Evolutionary conservation across 331 rosid genomes (phyloP).

Genomic region (Malus hybrid): DNA sequence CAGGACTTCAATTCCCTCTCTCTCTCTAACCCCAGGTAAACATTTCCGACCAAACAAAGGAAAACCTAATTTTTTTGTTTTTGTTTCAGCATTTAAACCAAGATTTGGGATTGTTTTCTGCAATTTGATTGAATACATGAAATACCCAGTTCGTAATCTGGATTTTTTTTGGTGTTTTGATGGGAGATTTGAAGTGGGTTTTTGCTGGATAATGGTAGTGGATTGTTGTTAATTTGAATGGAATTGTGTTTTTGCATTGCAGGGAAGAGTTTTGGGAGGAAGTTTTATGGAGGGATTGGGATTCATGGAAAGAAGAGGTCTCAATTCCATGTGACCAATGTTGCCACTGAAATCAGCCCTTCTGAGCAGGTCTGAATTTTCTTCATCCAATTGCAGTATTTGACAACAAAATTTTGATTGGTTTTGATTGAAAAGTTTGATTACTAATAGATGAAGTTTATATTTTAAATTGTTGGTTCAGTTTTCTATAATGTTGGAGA

Average conservation of each 20-base stretch:
- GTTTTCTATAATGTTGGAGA: background rate
- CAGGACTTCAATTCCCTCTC: slow-evolving; percentile 35
- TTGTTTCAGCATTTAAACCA: background rate
- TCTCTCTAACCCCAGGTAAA: slow-evolving; percentile 50
- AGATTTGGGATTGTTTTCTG: background rate
- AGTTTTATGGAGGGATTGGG: slow-evolving; percentile 51
- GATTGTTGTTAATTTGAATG: background rate
- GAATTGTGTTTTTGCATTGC: slow-evolving; percentile 18
- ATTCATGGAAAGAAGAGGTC: slow-evolving; percentile 51
- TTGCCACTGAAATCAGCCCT: slow-evolving; percentile 80
- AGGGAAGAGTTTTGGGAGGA: slow-evolving; percentile 48
- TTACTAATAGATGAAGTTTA: background rate
- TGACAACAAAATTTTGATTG: background rate
- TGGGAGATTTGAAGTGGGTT: slow-evolving; percentile 4
- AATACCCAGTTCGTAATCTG: slow-evolving; percentile 8
- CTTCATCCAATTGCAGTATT: background rate
- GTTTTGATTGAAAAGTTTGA: background rate
- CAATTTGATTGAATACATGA: background rate
- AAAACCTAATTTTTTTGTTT: background rate
- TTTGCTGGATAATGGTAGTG: background rate
- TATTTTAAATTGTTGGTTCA: background rate
- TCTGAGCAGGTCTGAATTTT: slow-evolving; percentile 50
- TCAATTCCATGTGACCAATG: slow-evolving; percentile 48
- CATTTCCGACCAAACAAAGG: background rate
- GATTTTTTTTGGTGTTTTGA: background rate